Evolutionary conservation across 2,329 filamentous ascomycete genomes (phyloP).

Genomic region (Aspergillus novofumigatus): DNA sequence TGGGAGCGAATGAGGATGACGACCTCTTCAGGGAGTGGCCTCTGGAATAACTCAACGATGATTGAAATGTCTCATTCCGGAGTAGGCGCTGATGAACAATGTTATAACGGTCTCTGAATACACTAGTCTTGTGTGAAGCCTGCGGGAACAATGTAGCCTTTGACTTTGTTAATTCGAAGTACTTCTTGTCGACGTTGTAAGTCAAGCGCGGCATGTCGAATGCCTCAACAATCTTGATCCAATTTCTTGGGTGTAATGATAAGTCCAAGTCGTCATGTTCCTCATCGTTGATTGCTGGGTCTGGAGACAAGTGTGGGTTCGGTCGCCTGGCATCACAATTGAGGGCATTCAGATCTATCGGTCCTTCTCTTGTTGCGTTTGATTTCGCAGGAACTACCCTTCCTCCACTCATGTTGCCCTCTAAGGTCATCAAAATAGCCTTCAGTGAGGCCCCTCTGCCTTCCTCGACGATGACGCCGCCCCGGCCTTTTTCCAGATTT

Average conservation of each 20-base stretch:
- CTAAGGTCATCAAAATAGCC: constrained; percentile 75
- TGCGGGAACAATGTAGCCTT: constrained; percentile 70
- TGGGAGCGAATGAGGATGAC: constrained; percentile 52
- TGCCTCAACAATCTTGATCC: constrained; percentile 78
- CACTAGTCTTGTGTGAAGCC: constrained; percentile 73
- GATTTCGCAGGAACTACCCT: constrained; percentile 50
- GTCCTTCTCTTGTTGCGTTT: constrained; percentile 17
- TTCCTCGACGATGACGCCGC: constrained; percentile 87
- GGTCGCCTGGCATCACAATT: constrained; percentile 48
- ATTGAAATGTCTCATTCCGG: constrained; percentile 89
- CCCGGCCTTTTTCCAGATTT: constrained; percentile 88
- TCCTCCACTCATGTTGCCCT: constrained; percentile 86
- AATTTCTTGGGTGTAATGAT: constrained; percentile 68
- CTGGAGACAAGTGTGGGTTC: constrained; percentile 26
- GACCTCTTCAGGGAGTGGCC: constrained; percentile 55
- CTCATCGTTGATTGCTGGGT: constrained; percentile 46
- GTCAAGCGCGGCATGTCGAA: constrained; percentile 69
- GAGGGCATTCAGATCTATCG: constrained; percentile 34
- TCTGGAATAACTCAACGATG: constrained; percentile 64
- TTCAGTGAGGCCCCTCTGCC: constrained; percentile 63
- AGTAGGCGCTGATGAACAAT: constrained; percentile 88
- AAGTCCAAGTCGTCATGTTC: constrained; percentile 58
- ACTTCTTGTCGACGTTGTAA: constrained; percentile 64
- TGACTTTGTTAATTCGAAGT: constrained; percentile 71
- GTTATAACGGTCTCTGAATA: constrained; percentile 88